phyloP scores from a whole-genome alignment of 371 early-diverging fungal species.

The Batrachochytrium dendrobatidis region DNA sequence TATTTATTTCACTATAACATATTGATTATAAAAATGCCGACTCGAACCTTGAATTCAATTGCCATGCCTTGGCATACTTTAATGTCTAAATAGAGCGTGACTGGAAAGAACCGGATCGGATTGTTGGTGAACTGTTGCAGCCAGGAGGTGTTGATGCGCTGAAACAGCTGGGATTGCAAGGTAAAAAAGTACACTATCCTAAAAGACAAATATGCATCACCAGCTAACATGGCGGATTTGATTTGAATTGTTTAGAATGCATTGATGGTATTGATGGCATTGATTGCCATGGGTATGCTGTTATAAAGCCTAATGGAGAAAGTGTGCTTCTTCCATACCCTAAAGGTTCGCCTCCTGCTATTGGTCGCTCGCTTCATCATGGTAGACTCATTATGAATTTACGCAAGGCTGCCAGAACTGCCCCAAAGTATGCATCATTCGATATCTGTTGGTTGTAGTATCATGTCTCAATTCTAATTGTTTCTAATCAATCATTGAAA shows the following conservation, averaged over 20 bases:
- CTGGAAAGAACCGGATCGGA: constrained; percentile 84
- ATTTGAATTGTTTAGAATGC: constrained; percentile 45
- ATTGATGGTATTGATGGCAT: constrained; percentile 83
- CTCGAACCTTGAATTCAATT: neutral
- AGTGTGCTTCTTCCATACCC: constrained; percentile 34
- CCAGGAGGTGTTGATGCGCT: constrained; percentile 86
- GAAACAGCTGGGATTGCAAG: constrained; percentile 62
- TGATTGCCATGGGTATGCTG: constrained; percentile 77
- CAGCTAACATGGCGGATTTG: neutral
- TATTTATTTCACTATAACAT: too few relatives aligned
- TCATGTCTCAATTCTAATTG: too few relatives aligned
- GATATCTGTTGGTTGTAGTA: constrained; percentile 1
- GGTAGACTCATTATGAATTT: constrained; percentile 85
- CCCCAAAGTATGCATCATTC: constrained; percentile 15
- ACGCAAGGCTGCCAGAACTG: constrained; percentile 60
- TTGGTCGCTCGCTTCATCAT: constrained; percentile 89
- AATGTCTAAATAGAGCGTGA: constrained; percentile 78
- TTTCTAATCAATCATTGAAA: neutral
- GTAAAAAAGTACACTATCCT: constrained; percentile 30
- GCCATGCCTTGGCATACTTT: neutral
- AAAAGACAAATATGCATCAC: constrained; percentile 13
- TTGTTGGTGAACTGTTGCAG: constrained; percentile 93
- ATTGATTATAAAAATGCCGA: too few relatives aligned
- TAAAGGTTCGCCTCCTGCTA: constrained; percentile 32
- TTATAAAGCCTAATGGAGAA: constrained; percentile 32